These are phyloP conservation scores for Mycena rosella DNA, from an alignment of 768 basidiomycete species.

Conservation along the genomic window DNA sequence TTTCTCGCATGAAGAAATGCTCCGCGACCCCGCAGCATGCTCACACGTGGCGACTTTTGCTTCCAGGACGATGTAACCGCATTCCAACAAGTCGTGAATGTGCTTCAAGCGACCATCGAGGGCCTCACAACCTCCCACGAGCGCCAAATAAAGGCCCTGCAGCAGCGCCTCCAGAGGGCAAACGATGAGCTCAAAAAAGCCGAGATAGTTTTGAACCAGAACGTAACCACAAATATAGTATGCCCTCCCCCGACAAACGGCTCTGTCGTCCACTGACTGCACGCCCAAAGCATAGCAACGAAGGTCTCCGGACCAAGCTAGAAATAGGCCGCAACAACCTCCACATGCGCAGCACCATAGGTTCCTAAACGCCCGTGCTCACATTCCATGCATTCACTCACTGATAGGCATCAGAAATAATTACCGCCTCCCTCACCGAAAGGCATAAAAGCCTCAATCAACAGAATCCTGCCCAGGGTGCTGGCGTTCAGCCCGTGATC, in stretches of 20 bases:
- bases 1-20: too few species aligned
- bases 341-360: not conserved
- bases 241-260: conserved; percentile 2
- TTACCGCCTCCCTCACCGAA: not conserved
- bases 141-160: not conserved
- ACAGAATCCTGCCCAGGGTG: not conserved
- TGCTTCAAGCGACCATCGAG: not conserved
- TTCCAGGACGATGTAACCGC: not conserved
- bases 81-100: not conserved
- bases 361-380: conserved; percentile 9
- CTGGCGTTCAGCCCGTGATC: conserved; percentile 11
- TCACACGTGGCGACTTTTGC: conserved; percentile 2
- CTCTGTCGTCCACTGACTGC: conserved; percentile 14
- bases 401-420: conserved; percentile 9
- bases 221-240: not conserved
- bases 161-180: too few species aligned
- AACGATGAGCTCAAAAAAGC: not conserved
- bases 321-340: not conserved
- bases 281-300: not conserved
- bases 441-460: not conserved
- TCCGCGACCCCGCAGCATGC: conserved; percentile 3
- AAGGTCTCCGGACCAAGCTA: not conserved
- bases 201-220: not conserved
- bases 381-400: not conserved
- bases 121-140: conserved; percentile 1